phyloP scores from a whole-genome alignment of 768 basidiomycete species.

The Rhodosporidiobolus sp. region DNA sequence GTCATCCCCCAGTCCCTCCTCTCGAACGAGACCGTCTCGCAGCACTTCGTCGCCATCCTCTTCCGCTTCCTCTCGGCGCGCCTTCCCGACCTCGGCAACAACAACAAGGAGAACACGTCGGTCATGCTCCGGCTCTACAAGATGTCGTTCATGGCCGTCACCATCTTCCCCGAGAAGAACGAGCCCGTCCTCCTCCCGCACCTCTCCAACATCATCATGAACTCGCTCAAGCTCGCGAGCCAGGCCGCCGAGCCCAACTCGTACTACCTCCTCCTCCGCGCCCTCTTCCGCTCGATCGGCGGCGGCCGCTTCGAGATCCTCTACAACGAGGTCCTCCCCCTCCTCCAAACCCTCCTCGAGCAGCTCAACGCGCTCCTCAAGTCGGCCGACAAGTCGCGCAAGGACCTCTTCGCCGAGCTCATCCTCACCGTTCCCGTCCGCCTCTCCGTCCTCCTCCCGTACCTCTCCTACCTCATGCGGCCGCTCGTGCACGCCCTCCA shows the following conservation, averaged over 20 bases:
- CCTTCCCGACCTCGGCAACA: constrained; percentile 68
- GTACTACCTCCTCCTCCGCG: constrained; percentile 86
- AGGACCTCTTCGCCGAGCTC: constrained; percentile 92
- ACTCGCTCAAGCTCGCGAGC: constrained; percentile 88
- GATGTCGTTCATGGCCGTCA: constrained; percentile 87
- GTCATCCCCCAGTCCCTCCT: constrained; percentile 82
- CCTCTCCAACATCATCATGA: constrained; percentile 87
- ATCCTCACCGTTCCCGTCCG: constrained; percentile 94
- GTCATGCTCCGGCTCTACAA: constrained; percentile 90
- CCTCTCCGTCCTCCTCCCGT: constrained; percentile 89
- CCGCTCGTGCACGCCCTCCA: constrained; percentile 86
- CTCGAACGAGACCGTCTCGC: constrained; percentile 69
- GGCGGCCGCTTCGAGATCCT: constrained; percentile 89
- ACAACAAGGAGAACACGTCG: constrained; percentile 68
- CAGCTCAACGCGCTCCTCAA: constrained; percentile 84
- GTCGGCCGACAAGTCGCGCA: constrained; percentile 60
- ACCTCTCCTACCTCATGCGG: constrained; percentile 92
- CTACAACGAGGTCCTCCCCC: constrained; percentile 92
- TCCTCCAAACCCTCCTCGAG: constrained; percentile 95
- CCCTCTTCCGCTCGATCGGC: constrained; percentile 87
- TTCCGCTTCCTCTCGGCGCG: constrained; percentile 79
- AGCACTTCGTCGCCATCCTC: constrained; percentile 78
- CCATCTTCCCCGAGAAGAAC: constrained; percentile 66
- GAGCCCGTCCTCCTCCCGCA: constrained; percentile 92
- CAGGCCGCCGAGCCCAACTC: constrained; percentile 85